Conservation (phyloP, 495 filamentous ascomycete species). For the Penicillium odoratum region DNA sequence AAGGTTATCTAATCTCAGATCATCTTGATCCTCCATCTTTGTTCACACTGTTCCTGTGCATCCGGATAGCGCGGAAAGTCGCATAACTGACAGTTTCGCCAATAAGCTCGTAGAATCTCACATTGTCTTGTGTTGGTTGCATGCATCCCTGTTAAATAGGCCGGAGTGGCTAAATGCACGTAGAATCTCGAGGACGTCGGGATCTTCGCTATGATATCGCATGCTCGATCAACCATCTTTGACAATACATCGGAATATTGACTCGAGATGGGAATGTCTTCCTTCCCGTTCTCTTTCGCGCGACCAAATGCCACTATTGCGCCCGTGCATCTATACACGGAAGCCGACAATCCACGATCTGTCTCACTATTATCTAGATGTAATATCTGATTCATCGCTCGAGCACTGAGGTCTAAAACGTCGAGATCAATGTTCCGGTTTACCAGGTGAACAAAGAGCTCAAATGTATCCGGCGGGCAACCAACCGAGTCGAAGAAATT, state of each 20-base stretch:
- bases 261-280: background rate
- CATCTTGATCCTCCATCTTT: conserved; percentile 21
- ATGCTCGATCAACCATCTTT: conserved; percentile 25
- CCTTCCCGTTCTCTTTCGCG: conserved; percentile 6
- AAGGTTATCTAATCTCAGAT: conserved; percentile 23
- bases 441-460: conserved; percentile 27
- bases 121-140: conserved; percentile 23
- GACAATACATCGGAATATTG: conserved; percentile 14
- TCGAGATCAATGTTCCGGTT: conserved; percentile 14
- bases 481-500: conserved; percentile 34
- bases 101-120: conserved; percentile 28
- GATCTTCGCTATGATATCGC: conserved; percentile 24
- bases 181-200: conserved; percentile 29
- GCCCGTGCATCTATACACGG: conserved; percentile 30
- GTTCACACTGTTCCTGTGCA: conserved; percentile 30
- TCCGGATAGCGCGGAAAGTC: conserved; percentile 35
- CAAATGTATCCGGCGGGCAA: conserved; percentile 32
- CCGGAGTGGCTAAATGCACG: conserved; percentile 30
- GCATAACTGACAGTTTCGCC: conserved; percentile 29
- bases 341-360: conserved; percentile 22
- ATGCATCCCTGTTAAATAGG: conserved; percentile 27
- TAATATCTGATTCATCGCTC: conserved; percentile 27
- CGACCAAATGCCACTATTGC: conserved; percentile 29
- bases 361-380: conserved; percentile 8
- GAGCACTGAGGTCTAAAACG: conserved; percentile 19